Evolutionary conservation across 179 eudicot species (phyloP).

Genomic region (Heliamphora ciliata): DNA sequence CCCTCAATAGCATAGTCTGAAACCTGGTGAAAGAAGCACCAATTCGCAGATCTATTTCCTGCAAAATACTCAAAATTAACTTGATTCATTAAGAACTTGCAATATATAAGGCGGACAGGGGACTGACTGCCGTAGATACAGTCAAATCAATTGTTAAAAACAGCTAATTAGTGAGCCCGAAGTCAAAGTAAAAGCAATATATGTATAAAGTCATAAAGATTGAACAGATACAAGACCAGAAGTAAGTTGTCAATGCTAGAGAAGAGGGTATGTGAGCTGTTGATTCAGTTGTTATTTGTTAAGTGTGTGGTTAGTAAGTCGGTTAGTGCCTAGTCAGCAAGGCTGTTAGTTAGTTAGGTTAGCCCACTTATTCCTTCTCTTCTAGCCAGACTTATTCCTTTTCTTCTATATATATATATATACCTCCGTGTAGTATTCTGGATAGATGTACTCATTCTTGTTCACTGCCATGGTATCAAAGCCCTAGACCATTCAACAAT

Average conservation of each 20-base stretch:
- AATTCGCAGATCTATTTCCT: slow-evolving; percentile 96
- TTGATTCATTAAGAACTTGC: slow-evolving; percentile 13
- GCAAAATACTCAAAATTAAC: slow-evolving; percentile 25
- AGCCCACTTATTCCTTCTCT: too few species aligned
- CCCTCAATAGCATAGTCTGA: slow-evolving; percentile 91
- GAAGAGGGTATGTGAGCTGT: too few species aligned
- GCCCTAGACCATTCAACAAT: too few species aligned
- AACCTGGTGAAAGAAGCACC: slow-evolving; percentile 99
- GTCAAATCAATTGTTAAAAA: neutral
- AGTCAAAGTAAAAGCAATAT: neutral
- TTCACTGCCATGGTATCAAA: too few species aligned
- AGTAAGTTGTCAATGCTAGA: neutral
- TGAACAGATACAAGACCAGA: neutral
- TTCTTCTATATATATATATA: too few species aligned
- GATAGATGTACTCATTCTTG: too few species aligned
- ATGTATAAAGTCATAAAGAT: neutral
- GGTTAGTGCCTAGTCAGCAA: too few species aligned
- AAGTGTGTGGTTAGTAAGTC: too few species aligned
- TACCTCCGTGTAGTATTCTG: too few species aligned
- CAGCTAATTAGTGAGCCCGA: neutral
- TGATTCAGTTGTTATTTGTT: too few species aligned
- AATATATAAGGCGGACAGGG: neutral
- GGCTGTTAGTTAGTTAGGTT: too few species aligned
- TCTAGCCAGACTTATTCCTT: too few species aligned
- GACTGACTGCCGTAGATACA: neutral